Evolutionary conservation across 1,284 basidiomycete species (phyloP).

Genomic region (Pyrrhoderma noxium): DNA sequence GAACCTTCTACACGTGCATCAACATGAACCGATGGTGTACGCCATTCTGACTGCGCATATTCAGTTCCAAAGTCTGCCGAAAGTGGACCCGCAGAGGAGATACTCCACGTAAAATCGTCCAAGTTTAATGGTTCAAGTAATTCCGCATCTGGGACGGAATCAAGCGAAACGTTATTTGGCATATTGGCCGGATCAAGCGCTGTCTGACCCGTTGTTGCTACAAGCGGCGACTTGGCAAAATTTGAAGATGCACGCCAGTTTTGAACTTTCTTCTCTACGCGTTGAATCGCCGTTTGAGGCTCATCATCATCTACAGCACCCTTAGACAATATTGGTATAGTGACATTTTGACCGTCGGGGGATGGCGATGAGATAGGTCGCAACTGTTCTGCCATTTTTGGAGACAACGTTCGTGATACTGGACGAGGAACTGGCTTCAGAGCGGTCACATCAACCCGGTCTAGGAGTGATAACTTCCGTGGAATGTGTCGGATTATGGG

Average conservation of each 20-base stretch:
- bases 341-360: slow-evolving; percentile 43
- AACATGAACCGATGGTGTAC: slow-evolving; percentile 47
- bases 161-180: slow-evolving; percentile 40
- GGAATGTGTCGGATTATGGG: slow-evolving; percentile 41
- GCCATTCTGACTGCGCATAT: slow-evolving; percentile 30
- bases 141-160: slow-evolving; percentile 25
- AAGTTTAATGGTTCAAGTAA: slow-evolving; percentile 41
- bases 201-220: slow-evolving; percentile 40
- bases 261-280: slow-evolving; percentile 42
- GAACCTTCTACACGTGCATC: slow-evolving; percentile 49
- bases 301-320: slow-evolving; percentile 35
- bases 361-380: slow-evolving; percentile 30
- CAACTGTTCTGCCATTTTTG: slow-evolving; percentile 28
- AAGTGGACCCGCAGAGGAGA: slow-evolving; percentile 56
- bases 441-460: slow-evolving; percentile 45
- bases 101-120: slow-evolving; percentile 63
- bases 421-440: slow-evolving; percentile 28
- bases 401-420: slow-evolving; percentile 23
- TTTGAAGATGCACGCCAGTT: slow-evolving; percentile 58
- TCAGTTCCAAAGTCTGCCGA: slow-evolving; percentile 18
- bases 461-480: slow-evolving; percentile 59
- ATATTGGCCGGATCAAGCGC: slow-evolving; percentile 47
- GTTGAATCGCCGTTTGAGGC: slow-evolving; percentile 39
- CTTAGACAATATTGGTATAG: not conserved
- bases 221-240: slow-evolving; percentile 41